Evolutionary conservation across 129 eudicot genomes (phyloP).

Genomic region (Pseudognaphalium luteoalbum): DNA sequence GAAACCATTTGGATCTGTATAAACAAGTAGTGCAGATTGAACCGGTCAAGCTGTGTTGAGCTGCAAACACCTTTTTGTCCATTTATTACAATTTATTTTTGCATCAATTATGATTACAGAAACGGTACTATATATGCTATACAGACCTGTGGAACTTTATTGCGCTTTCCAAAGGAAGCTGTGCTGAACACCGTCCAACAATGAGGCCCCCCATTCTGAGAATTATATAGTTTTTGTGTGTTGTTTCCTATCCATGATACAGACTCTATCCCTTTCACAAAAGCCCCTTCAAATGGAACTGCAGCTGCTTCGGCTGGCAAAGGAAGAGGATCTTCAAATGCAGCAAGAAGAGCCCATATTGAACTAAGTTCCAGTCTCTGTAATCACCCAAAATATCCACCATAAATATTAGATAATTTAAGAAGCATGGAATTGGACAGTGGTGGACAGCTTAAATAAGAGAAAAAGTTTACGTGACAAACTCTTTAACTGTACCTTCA

Average conservation of each 20-base stretch:
- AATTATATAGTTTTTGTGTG: conserved; percentile 54
- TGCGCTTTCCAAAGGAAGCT: conserved; percentile 68
- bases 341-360: conserved; percentile 97
- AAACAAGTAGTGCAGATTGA: too few relatives aligned
- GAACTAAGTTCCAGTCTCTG: conserved; percentile 83
- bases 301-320: conserved; percentile 43
- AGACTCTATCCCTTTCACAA: conserved; percentile 82
- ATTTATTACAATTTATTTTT: too few relatives aligned
- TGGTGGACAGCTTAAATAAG: not conserved
- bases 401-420: not conserved
- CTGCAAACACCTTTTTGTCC: too few relatives aligned
- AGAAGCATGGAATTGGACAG: not conserved
- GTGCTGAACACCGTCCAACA: conserved; percentile 97
- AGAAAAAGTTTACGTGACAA: conserved; percentile 9
- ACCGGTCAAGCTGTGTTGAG: too few relatives aligned
- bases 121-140: not conserved
- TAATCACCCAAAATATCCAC: conserved; percentile 1
- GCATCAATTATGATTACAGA: too few relatives aligned
- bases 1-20: too few relatives aligned
- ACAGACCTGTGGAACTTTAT: conserved; percentile 94
- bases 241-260: conserved; percentile 94
- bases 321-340: conserved; percentile 94
- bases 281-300: conserved; percentile 87
- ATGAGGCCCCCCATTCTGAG: conserved; percentile 57
- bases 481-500: conserved; percentile 61